Base-by-base conservation (phyloP, 257 asterid genomes). In the Nicotiana undulata region DNA sequence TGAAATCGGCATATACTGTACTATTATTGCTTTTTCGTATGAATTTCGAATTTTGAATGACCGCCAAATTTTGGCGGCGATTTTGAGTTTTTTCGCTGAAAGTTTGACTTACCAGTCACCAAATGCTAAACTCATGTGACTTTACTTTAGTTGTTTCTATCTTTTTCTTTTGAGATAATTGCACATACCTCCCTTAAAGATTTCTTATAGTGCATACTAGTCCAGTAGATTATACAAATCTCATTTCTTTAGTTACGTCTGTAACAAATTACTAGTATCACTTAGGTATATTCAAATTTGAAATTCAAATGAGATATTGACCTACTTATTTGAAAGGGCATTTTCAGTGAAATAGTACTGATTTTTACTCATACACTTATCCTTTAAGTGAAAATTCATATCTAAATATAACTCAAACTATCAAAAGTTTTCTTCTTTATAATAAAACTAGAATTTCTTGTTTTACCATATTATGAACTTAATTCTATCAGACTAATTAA, bases 11-110 rank as follows among this genome's bases (percentile, higher is more conserved):
- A 82, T 51, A n/a, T 68, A 53, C 74, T 34, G 68, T 26, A 3
- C n/a, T 70, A 6, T 13, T 15, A 80, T 67, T 75, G 77, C 18
- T 13, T 70, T 75, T 76, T 46, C 51, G 59, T 34, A 18, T 79
- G 56, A 81, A 80, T 84, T 88, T 84, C 52, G 80, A 86, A 63
- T 83, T 87, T 84, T 58, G n/a, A 76, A 28, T 7, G 34, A 29
- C 88, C 89, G 92, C 94, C 91, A 86, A 82, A 63, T 9, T 80
- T 86, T 91, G 91, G 94, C 97, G 97, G 79, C 7, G 13, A 49
- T 12, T 74, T 74, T 46, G 40, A 72, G 40, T 15, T 49, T 72
- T 72, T 74, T 40, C 31, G 60, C 78, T 46, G 4, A 49, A 72
- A 46, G 6, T 37, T 66, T 32, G 3, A 20, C 15, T 44, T 15